phyloP scores from a whole-genome alignment of 2,329 filamentous ascomycete genomes.

The Cladosporium velox region DNA sequence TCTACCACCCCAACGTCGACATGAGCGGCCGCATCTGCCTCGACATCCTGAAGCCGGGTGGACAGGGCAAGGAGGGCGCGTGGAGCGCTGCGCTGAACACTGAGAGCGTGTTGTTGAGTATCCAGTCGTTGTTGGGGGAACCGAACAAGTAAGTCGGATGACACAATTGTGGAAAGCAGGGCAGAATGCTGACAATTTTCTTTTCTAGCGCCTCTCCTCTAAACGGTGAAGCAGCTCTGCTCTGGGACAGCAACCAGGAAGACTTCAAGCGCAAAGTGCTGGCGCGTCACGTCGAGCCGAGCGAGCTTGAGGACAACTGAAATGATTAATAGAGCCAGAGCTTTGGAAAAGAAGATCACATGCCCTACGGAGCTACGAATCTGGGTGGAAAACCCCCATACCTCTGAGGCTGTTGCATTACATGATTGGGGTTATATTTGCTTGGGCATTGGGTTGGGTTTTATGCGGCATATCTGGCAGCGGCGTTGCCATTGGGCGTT shows the following conservation, averaged over 20 bases:
- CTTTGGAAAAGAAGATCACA: not conserved
- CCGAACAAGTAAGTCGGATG: conserved; percentile 78
- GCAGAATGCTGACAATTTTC: not conserved
- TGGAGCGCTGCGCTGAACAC: conserved; percentile 99
- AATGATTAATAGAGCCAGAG: not conserved
- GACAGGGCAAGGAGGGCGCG: conserved; percentile 63
- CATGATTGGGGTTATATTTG: not conserved
- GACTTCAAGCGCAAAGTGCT: conserved; percentile 82
- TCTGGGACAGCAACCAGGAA: conserved; percentile 86
- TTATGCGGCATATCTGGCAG: not conserved
- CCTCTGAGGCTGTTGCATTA: not conserved
- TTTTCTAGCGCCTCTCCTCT: conserved; percentile 76
- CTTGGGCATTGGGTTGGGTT: not conserved
- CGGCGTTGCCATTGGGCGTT: not conserved
- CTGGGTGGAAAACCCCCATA: not conserved
- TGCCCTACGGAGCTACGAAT: not conserved
- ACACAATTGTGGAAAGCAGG: not conserved
- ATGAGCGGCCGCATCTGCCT: conserved; percentile 96
- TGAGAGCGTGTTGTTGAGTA: conserved; percentile 84
- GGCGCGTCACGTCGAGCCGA: conserved; percentile 61
- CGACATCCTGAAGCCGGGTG: conserved; percentile 77
- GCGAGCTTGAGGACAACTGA: conserved; percentile 43
- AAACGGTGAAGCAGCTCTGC: conserved; percentile 92
- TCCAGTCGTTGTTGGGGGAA: conserved; percentile 94
- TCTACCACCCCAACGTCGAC: conserved; percentile 98